These are phyloP conservation scores for Penicillium sp. DNA, from an alignment of 2,329 filamentous ascomycete genomes.

Conservation along the genomic window DNA sequence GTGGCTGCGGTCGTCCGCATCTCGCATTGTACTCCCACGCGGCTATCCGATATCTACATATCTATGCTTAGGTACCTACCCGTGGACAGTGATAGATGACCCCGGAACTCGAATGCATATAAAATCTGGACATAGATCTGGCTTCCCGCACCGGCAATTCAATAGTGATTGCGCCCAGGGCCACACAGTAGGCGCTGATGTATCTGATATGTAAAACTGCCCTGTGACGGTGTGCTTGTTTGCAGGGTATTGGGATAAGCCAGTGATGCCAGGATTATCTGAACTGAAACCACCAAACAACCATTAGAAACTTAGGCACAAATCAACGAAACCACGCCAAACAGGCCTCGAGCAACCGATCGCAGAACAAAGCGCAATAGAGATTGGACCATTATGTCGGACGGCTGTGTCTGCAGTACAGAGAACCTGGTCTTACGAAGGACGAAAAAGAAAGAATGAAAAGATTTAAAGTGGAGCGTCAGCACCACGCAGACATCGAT, in stretches of 20 bases:
- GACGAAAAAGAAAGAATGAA: background rate
- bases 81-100: too few relatives aligned
- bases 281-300: conserved; percentile 2
- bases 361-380: background rate
- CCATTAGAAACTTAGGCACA: background rate
- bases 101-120: background rate
- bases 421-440: background rate
- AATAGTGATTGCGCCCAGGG: background rate
- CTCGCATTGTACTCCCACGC: too few relatives aligned
- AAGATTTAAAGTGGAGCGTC: background rate
- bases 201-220: background rate
- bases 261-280: background rate
- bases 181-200: background rate
- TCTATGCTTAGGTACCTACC: too few relatives aligned
- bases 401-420: background rate
- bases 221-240: conserved; percentile 10
- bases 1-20: background rate
- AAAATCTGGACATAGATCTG: background rate
- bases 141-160: too few relatives aligned
- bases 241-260: background rate
- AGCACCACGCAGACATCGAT: conserved; percentile 3
- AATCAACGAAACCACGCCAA: background rate
- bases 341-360: conserved; percentile 5
- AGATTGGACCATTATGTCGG: background rate
- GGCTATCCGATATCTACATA: background rate